Evolutionary conservation across 805 yeast genomes (phyloP).

Genomic region (Groenewaldozyma tartarivorans): DNA sequence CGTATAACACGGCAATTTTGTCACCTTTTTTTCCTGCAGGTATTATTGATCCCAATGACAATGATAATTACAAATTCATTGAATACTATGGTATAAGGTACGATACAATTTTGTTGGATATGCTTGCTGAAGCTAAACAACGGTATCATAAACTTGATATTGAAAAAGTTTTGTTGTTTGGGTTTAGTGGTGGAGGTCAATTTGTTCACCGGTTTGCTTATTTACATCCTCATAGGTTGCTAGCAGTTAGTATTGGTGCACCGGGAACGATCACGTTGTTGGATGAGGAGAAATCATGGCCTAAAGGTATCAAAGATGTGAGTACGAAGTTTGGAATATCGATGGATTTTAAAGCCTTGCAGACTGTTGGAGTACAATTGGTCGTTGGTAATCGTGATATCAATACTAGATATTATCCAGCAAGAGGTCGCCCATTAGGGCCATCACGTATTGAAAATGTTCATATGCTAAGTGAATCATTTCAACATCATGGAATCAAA

Average conservation of each 20-base stretch:
- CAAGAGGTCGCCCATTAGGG: no score
- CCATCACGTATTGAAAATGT: no score
- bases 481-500: no score
- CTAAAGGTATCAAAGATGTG: conserved; percentile 4
- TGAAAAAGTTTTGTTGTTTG: conserved; percentile 5
- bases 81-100: conserved; percentile 5
- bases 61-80: conserved; percentile 10
- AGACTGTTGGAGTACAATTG: no score
- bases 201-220: conserved; percentile 9
- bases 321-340: conserved; percentile 1
- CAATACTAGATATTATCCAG: no score
- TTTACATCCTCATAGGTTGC: conserved; percentile 7
- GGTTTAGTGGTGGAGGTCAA: conserved; percentile 12
- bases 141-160: conserved; percentile 4
- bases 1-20: conserved; percentile 7
- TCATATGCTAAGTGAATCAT: no score
- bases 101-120: conserved; percentile 5
- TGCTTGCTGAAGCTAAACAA: conserved; percentile 6
- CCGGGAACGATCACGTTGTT: conserved; percentile 9
- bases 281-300: conserved; percentile 1
- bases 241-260: conserved; percentile 9
- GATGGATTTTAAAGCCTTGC: no score
- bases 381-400: no score
- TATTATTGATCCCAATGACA: background rate
- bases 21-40: conserved; percentile 11